Evolutionary conservation across 2,329 filamentous ascomycete species (phyloP), one percentile per base, ranked within the genome.

Genomic region (Colletotrichum musae): DNA sequence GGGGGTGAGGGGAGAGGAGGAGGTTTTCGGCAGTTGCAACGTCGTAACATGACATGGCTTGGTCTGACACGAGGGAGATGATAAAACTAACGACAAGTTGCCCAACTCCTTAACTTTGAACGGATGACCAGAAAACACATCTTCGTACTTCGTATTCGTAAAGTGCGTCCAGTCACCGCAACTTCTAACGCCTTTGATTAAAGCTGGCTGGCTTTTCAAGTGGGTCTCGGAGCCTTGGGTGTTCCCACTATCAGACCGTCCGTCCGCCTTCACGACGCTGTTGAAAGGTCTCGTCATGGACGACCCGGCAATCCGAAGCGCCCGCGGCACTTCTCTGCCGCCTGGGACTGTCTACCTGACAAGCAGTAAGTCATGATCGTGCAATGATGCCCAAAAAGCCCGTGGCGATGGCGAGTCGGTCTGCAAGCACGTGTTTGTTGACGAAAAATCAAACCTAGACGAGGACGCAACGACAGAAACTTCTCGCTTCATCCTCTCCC

Each of bases 341-440:
- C 67, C 70, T 6, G 67, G 70, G 12, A 70, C 67, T 9, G 70
- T 70, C 9, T 56, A 62, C 41, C 41, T 70, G 28, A 32, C 63
- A 15, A 51, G 43, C 15, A 21, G 67, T 70, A 43, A 60, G 58
- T 43, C 21, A n/a, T 9, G n/a, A 18, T 15, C n/a, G 21, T 24
- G 21, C 9, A 18, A 16, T 24, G 50, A 16, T 28, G 26, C 21
- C 21, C 21, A 24, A 24, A 24, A 24, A 24, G 21, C 21, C 21
- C 21, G 21, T 24, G 21, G 21, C 21, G 21, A 24, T 24, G 21
- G 21, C 21, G 21, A 24, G 21, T 24, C 21, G 21, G 21, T 2
- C 21, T 6, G 10, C 16, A 18, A 7, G 7, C 36, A 48, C 15
- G 15, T 43, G 18, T 26, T 32, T 28, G 54, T 39, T 65, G 43